A percentile compares a stretch with the other conserved stretches of the same genome.
These are phyloP conservation scores for Chytriomyces confervae DNA, from an alignment of 192 early-diverging fungal genomes.

Conservation along the genomic window DNA sequence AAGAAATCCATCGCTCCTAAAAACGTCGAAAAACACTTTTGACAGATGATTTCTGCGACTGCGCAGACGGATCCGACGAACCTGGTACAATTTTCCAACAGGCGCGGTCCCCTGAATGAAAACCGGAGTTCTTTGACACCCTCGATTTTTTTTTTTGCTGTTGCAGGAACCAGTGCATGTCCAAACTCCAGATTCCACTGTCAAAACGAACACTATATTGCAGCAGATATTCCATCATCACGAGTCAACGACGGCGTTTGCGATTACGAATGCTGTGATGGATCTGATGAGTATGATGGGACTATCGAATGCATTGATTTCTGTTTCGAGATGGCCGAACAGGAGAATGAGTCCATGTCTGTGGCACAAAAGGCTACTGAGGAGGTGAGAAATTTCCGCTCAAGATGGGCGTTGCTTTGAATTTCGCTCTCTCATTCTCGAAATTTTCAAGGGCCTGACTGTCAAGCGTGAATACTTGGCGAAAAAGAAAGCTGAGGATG, in stretches of 20 bases:
- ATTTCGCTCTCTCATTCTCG: background rate
- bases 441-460: constrained; percentile 16
- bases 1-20: background rate
- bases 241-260: constrained; percentile 95
- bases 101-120: too few species aligned
- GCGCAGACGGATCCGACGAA: constrained; percentile 90
- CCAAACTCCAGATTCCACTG: constrained; percentile 80
- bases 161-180: constrained; percentile 88
- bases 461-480: constrained; percentile 20
- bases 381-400: background rate
- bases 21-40: too few species aligned
- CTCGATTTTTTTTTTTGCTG: background rate
- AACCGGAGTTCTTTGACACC: background rate
- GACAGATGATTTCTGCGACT: constrained; percentile 89
- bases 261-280: constrained; percentile 93
- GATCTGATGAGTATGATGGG: constrained; percentile 81
- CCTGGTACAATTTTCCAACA: constrained; percentile 64
- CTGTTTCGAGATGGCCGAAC: constrained; percentile 64
- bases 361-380: background rate
- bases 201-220: constrained; percentile 75
- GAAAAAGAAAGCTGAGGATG: background rate
- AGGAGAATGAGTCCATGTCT: constrained; percentile 8
- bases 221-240: constrained; percentile 66
- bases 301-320: constrained; percentile 67
- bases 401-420: background rate